Evolutionary conservation across 129 eudicot genomes (phyloP).

Genomic region (Arctium lappa): DNA sequence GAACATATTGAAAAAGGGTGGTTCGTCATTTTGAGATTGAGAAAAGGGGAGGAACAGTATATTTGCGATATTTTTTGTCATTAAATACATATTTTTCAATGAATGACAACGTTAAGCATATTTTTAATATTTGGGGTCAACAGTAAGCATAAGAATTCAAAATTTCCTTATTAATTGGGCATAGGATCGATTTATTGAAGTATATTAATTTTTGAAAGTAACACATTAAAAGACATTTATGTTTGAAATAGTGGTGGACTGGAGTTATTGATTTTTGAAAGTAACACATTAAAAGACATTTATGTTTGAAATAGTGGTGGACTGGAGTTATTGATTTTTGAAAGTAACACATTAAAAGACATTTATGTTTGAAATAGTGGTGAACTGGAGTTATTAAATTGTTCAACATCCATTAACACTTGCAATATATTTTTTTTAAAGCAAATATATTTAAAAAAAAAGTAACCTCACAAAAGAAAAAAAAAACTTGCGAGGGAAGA

Average conservation of each 20-base stretch:
- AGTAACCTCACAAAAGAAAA: too few relatives aligned
- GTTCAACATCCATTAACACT: background rate
- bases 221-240: background rate
- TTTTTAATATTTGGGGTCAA: background rate
- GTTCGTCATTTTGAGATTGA: background rate
- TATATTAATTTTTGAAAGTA: background rate
- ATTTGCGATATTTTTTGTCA: background rate
- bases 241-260: background rate
- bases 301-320: background rate
- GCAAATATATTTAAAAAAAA: too few relatives aligned
- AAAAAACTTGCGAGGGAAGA: too few relatives aligned
- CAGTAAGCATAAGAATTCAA: background rate
- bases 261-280: background rate
- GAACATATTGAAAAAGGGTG: background rate
- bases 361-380: background rate
- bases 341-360: background rate
- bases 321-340: background rate
- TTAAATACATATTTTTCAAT: background rate
- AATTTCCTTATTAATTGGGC: background rate
- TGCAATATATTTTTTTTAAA: background rate
- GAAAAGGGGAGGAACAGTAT: background rate
- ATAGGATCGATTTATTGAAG: background rate
- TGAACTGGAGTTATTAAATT: background rate
- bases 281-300: background rate
- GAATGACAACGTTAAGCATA: background rate